Evolutionary conservation across 768 basidiomycete species (phyloP), one percentile per base, ranked within the genome.

Genomic region (Lentinula detonsa): DNA sequence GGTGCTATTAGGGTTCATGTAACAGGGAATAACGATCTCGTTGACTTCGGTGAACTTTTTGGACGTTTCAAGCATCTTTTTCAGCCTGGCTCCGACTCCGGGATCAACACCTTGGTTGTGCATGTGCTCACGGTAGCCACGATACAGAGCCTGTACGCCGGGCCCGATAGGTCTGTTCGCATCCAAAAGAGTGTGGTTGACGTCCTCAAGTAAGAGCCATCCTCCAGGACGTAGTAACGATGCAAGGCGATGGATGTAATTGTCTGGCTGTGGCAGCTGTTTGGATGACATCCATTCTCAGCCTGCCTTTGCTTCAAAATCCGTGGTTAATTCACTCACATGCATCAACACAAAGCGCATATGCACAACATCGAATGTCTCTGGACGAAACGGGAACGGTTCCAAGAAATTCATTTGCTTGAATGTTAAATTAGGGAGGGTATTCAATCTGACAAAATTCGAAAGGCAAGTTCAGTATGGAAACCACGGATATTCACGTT

Each of bases 281-380:
- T 48, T 11, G 21, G 9, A 43, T 40, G 40, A 6, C 4, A 42
- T 34, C 33, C 33, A 23, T 13, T 16, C 2, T 51, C 23, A 9
- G 28, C n/a, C 45, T 46, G 9, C 1, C 21, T 46, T 23, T 13
- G 9, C 37, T 39, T 45, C 46, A 48, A 48, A 7, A 45, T 18
- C 39, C 46, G 21, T 23, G 10, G 45, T 50, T 50, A 9, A 51
- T 51, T 21, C 10, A 54, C 37, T 10, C 11, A 43, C 55, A 56
- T 56, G 55, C 23, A 56, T 56, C 40, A 56, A 31, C 28, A 56
- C 55, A 43, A 56, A 56, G 37, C 55, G 55, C 55, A 56, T 56
- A 31, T 56, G 55, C 5, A 56, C 55, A 40, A 56, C 55, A 15
- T 56, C 55, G 31, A 56, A 56, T 15, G 23, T 11, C 5, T 2